Conservation (phyloP, 768 basidiomycete genomes). For the Mycena haematopus region DNA sequence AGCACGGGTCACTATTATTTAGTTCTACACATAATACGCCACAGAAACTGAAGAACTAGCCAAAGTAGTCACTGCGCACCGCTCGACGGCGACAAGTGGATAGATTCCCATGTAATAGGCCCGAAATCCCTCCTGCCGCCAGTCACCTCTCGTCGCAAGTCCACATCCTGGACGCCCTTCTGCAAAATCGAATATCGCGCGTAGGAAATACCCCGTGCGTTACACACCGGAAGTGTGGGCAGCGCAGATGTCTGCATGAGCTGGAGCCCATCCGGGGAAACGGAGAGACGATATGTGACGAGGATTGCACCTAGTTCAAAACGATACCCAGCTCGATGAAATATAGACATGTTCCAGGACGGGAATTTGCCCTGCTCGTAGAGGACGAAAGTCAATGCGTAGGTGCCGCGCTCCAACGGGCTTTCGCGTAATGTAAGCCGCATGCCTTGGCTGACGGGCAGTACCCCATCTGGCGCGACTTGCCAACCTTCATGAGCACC, state of each 20-base stretch:
- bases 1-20: no score
- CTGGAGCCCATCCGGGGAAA: not conserved
- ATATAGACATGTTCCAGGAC: not conserved
- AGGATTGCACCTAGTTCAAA: not conserved
- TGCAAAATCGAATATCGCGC: not conserved
- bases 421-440: not conserved
- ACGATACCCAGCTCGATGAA: not conserved
- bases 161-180: not conserved
- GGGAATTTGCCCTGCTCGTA: not conserved
- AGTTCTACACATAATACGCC: not conserved
- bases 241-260: not conserved
- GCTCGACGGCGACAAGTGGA: not conserved
- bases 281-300: not conserved
- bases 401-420: not conserved
- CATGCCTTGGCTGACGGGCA: not conserved
- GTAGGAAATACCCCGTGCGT: not conserved
- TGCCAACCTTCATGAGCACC: not conserved
- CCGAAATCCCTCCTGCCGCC: not conserved
- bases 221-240: not conserved
- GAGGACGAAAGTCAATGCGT: not conserved
- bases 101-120: not conserved
- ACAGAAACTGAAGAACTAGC: not conserved
- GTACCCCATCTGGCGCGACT: not conserved
- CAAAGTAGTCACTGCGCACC: not conserved
- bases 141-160: not conserved